These are phyloP conservation scores for Apiotrichum montevideense DNA, from an alignment of 1,284 basidiomycete genomes.

Conservation along the genomic window DNA sequence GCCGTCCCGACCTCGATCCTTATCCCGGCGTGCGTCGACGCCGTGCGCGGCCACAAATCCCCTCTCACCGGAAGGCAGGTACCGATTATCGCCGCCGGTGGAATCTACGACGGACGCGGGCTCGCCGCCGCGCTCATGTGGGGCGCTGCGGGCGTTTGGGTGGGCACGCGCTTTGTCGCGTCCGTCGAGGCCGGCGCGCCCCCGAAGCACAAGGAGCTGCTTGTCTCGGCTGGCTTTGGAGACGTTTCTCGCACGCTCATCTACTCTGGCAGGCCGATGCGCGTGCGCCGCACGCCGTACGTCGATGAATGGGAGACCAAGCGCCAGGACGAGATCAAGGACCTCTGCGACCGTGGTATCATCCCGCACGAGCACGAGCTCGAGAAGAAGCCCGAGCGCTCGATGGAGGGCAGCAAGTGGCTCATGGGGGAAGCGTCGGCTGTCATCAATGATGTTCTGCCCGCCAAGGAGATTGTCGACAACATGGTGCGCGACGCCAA, in stretches of 20 bases:
- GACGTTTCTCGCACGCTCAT: constrained; percentile 67
- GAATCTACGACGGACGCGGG: constrained; percentile 75
- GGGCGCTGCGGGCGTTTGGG: constrained; percentile 82
- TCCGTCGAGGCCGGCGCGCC: constrained; percentile 19
- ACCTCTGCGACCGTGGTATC: constrained; percentile 67
- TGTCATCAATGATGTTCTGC: constrained; percentile 66
- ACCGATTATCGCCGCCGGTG: constrained; percentile 78
- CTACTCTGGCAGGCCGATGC: constrained; percentile 78
- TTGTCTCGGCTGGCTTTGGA: constrained; percentile 42
- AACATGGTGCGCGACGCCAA: constrained; percentile 54
- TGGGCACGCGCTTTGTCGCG: constrained; percentile 85
- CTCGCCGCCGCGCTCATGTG: constrained; percentile 78
- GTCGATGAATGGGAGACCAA: constrained; percentile 60
- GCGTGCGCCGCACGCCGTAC: constrained; percentile 75
- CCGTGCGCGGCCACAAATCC: constrained; percentile 63
- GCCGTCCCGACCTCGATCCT: constrained; percentile 39
- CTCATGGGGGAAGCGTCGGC: constrained; percentile 73
- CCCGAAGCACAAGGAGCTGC: constrained; percentile 20
- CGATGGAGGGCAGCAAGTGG: constrained; percentile 50
- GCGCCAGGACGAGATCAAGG: constrained; percentile 49
- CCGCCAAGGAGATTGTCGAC: constrained; percentile 73
- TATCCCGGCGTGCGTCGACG: constrained; percentile 71
- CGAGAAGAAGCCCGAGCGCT: constrained; percentile 35
- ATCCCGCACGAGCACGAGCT: constrained; percentile 66
- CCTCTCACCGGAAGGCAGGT: constrained; percentile 72